Conservation (phyloP, 768 basidiomycete genomes). For the Rhizopogon vulgaris region DNA sequence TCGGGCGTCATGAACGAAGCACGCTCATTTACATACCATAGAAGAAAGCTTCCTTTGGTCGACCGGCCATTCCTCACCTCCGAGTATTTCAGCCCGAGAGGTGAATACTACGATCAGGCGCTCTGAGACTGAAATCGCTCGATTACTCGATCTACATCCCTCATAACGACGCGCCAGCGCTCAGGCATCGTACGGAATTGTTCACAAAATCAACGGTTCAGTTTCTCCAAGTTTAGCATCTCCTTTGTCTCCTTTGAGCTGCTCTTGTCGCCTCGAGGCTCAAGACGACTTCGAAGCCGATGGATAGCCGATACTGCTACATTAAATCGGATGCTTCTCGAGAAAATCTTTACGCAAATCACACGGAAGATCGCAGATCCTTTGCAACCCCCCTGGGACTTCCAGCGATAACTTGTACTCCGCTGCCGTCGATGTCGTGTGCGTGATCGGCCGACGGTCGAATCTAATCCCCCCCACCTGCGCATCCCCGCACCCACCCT, state of each 20-base stretch:
- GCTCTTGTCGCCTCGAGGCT: background rate
- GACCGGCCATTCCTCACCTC: constrained; percentile 50
- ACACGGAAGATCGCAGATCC: constrained; percentile 19
- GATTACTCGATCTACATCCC: constrained; percentile 28
- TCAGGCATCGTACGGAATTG: constrained; percentile 39
- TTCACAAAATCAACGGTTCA: constrained; percentile 41
- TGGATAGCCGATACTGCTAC: constrained; percentile 47
- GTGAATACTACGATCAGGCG: constrained; percentile 45
- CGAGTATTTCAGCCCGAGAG: constrained; percentile 36
- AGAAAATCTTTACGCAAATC: background rate
- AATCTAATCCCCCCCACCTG: background rate
- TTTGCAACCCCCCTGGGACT: constrained; percentile 48
- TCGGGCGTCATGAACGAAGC: no score
- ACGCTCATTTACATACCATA: background rate
- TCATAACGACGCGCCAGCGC: no score
- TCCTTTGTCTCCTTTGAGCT: background rate
- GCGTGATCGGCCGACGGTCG: constrained; percentile 44
- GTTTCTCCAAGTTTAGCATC: constrained; percentile 37
- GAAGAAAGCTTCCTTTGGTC: constrained; percentile 39
- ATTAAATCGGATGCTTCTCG: background rate
- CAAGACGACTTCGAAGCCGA: constrained; percentile 31
- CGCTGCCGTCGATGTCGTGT: constrained; percentile 43
- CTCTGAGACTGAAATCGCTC: constrained; percentile 51
- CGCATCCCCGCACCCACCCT: background rate
- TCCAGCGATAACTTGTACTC: constrained; percentile 37